A percentile compares a stretch with the other conserved stretches of the same genome.
These are phyloP conservation scores for Pulicaria dysenterica DNA, from an alignment of 129 eudicot genomes.

Conservation along the genomic window DNA sequence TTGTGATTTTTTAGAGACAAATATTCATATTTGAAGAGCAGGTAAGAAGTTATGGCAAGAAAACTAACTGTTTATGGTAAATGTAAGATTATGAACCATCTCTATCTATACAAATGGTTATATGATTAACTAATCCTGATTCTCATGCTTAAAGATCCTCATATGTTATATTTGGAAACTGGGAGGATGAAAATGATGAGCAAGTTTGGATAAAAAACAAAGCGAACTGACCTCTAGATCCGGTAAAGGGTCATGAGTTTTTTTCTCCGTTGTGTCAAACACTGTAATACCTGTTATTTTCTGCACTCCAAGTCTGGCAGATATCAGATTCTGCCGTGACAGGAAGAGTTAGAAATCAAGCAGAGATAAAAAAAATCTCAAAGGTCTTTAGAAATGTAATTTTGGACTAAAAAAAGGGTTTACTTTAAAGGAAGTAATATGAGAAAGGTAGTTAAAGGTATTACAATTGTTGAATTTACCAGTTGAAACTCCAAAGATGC, in stretches of 20 bases:
- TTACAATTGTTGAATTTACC: slow-evolving; percentile 40
- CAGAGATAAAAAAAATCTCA: not conserved
- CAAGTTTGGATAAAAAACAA: not conserved
- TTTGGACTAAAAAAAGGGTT: too few relatives aligned
- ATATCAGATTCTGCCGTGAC: slow-evolving; percentile 73
- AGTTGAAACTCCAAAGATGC: slow-evolving; percentile 67
- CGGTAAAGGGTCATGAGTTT: slow-evolving; percentile 59
- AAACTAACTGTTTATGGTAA: too few relatives aligned
- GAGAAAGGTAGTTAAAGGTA: not conserved
- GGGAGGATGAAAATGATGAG: not conserved
- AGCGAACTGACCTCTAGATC: slow-evolving; percentile 78
- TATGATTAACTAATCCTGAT: too few relatives aligned
- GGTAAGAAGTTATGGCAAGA: too few relatives aligned
- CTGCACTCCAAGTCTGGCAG: slow-evolving; percentile 87
- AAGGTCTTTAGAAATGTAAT: too few relatives aligned
- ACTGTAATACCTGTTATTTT: slow-evolving; percentile 80
- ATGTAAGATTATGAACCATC: too few relatives aligned
- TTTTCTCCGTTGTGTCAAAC: slow-evolving; percentile 72
- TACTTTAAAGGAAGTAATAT: not conserved
- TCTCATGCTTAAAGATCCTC: too few relatives aligned
- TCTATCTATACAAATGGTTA: too few relatives aligned
- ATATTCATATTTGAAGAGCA: too few relatives aligned
- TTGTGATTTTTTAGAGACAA: too few relatives aligned
- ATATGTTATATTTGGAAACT: too few relatives aligned
- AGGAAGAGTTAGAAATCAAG: slow-evolving; percentile 14